Evolutionary conservation across 208 protist species (phyloP).

Genomic region (Trypanosoma mega): DNA sequence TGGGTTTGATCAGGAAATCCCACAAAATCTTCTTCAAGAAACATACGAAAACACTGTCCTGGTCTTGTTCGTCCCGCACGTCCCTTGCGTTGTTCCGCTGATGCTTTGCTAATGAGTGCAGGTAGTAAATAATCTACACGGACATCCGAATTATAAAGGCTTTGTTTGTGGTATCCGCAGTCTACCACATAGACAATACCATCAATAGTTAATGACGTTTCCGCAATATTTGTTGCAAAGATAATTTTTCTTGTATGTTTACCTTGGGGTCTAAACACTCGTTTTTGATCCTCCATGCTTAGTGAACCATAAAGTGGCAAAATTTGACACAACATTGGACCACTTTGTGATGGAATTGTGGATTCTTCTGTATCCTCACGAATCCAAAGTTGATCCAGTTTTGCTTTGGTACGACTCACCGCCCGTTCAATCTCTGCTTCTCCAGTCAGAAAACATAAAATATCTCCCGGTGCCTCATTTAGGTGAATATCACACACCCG

Average conservation of each 20-base stretch:
- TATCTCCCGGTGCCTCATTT: constrained; percentile 67
- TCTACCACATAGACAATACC: constrained; percentile 99
- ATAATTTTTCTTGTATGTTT: constrained; percentile 92
- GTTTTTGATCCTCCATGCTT: constrained; percentile 68
- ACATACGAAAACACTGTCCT: constrained; percentile 98
- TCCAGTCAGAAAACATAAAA: constrained; percentile 90
- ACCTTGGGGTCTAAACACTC: constrained; percentile 53
- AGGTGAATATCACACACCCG: constrained; percentile 72
- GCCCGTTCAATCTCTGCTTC: constrained; percentile 86
- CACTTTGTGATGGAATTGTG: too few species aligned
- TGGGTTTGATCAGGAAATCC: constrained; percentile 76
- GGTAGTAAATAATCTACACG: constrained; percentile 98
- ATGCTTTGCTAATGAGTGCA: constrained; percentile 97
- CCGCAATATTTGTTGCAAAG: constrained; percentile 99
- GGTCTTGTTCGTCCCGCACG: constrained; percentile 98
- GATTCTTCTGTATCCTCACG: too few species aligned
- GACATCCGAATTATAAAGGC: constrained; percentile 94
- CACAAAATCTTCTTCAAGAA: constrained; percentile 86
- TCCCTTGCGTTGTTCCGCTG: constrained; percentile 98
- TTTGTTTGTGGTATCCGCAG: constrained; percentile 99
- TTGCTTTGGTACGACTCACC: constrained; percentile 30
- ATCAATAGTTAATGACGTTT: constrained; percentile 99
- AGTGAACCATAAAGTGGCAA: constrained; percentile 85
- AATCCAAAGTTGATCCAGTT: constrained; percentile 19
- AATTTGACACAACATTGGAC: constrained; percentile 42